Conservation (phyloP, 2,329 filamentous ascomycete species). For the Ophiocordyceps australis region DNA sequence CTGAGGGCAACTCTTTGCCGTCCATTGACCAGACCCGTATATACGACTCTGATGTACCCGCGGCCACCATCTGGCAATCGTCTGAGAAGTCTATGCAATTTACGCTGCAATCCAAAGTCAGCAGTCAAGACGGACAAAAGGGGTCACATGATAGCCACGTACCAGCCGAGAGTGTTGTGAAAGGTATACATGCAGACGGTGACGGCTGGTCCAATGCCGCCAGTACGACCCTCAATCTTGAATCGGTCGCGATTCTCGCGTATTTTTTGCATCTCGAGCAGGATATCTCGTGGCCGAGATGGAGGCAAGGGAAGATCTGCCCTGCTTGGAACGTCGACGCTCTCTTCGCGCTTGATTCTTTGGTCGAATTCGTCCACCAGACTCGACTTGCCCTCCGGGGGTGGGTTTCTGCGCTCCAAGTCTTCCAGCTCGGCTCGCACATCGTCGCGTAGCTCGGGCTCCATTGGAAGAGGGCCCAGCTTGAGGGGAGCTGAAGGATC, state of each 20-base stretch:
- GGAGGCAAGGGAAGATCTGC: slow-evolving; percentile 73
- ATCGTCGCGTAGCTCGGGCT: slow-evolving; percentile 65
- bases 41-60: slow-evolving; percentile 84
- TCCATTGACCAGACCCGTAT: slow-evolving; percentile 89
- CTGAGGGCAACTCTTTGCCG: slow-evolving; percentile 60
- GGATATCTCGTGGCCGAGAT: slow-evolving; percentile 74
- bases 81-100: slow-evolving; percentile 94
- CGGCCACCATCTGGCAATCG: slow-evolving; percentile 72
- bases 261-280: slow-evolving; percentile 86
- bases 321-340: slow-evolving; percentile 62
- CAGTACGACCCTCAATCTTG: slow-evolving; percentile 67
- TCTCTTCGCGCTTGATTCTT: slow-evolving; percentile 77
- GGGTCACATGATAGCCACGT: too few species aligned
- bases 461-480: slow-evolving; percentile 70
- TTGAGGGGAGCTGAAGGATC: slow-evolving; percentile 42
- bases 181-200: slow-evolving; percentile 97
- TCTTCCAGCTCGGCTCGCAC: slow-evolving; percentile 76
- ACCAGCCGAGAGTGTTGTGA: slow-evolving; percentile 89
- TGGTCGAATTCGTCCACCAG: slow-evolving; percentile 78
- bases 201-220: slow-evolving; percentile 65
- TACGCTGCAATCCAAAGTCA: slow-evolving; percentile 33
- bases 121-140: too few species aligned
- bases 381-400: slow-evolving; percentile 48
- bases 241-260: slow-evolving; percentile 88
- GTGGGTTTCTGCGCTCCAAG: slow-evolving; percentile 62